Evolutionary conservation across 306 rosid species (phyloP).

Genomic region (Heteromeles arbutifolia): DNA sequence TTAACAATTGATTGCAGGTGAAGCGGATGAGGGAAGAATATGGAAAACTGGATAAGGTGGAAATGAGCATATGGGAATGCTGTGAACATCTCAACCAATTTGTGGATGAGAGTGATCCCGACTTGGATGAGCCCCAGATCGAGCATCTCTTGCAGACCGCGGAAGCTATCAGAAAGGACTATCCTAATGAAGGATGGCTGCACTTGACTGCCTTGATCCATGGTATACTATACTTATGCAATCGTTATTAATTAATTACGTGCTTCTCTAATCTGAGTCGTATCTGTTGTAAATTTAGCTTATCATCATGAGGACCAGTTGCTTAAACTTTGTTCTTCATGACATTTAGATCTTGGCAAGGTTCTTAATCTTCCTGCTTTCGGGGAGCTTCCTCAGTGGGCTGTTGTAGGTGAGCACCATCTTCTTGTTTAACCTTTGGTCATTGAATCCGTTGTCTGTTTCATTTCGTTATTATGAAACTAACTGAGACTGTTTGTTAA

Average conservation of each 20-base stretch:
- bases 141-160: constrained; percentile 27
- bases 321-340: background rate
- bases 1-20: constrained; percentile 1
- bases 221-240: background rate
- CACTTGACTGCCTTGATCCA: constrained; percentile 20
- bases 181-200: constrained; percentile 22
- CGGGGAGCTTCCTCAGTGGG: constrained; percentile 33
- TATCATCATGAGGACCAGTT: background rate
- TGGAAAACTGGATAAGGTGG: constrained; percentile 14
- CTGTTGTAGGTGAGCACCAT: constrained; percentile 23
- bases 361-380: constrained; percentile 25
- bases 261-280: background rate
- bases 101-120: constrained; percentile 26
- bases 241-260: too few species aligned
- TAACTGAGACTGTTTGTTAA: background rate
- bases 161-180: constrained; percentile 24
- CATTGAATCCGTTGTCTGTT: background rate
- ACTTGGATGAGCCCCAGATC: constrained; percentile 26
- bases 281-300: background rate
- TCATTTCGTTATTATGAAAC: background rate
- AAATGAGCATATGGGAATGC: constrained; percentile 29
- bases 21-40: constrained; percentile 21
- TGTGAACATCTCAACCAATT: constrained; percentile 22
- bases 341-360: constrained; percentile 27
- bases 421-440: background rate